These are phyloP conservation scores for Quercus robur DNA, from an alignment of 306 rosid species.

Conservation along the genomic window DNA sequence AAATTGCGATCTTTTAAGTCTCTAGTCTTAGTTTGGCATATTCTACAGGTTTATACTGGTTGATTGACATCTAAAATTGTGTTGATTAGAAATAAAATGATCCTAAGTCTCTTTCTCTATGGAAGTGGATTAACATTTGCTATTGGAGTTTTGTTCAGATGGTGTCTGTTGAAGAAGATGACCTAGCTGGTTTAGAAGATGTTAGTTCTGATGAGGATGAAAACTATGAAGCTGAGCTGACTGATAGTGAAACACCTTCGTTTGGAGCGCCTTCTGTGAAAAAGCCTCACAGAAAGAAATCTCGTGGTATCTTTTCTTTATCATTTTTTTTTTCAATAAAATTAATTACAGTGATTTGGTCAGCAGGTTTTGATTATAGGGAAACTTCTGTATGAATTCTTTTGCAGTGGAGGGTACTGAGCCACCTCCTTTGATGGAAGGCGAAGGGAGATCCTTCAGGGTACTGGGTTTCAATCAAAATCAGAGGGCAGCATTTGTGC, in stretches of 20 bases:
- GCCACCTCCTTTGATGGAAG: constrained; percentile 95
- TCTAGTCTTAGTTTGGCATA: not conserved
- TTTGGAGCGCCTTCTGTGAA: constrained; percentile 50
- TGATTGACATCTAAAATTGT: constrained; percentile 8
- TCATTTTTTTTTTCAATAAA: constrained; percentile 16
- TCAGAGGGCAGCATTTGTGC: constrained; percentile 95
- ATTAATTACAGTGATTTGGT: constrained; percentile 8
- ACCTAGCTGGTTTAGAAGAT: constrained; percentile 97
- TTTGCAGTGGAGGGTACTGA: constrained; percentile 75
- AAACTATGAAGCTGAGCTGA: constrained; percentile 88
- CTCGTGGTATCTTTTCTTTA: constrained; percentile 55
- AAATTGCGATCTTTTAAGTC: not conserved
- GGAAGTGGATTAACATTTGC: constrained; percentile 6
- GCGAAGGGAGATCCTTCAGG: constrained; percentile 93
- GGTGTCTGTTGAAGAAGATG: constrained; percentile 98
- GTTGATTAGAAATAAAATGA: not conserved
- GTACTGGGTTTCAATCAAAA: constrained; percentile 96
- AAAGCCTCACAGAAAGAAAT: constrained; percentile 65
- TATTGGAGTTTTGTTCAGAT: constrained; percentile 44
- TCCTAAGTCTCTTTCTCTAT: not conserved
- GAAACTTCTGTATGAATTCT: constrained; percentile 16
- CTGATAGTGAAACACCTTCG: constrained; percentile 81
- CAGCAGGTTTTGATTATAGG: constrained; percentile 2
- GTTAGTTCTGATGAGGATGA: constrained; percentile 98
- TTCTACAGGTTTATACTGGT: not conserved